Conservation (phyloP, 352 stramenopile species). For the Thraustochytrium striatum region DNA sequence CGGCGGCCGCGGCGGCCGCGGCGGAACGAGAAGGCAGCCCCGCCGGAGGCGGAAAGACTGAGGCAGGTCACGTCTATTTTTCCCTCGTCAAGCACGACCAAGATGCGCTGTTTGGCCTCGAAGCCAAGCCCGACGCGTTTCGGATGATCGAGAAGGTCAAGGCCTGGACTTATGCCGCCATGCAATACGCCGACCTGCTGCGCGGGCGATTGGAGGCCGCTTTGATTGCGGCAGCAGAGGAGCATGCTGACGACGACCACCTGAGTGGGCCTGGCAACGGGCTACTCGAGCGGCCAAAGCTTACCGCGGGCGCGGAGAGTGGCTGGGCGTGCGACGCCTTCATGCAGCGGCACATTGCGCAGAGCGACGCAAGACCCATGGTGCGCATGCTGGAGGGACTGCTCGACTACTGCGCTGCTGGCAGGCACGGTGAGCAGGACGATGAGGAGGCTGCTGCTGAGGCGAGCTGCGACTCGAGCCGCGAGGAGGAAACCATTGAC, state of each 20-base stretch:
- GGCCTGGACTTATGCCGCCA: background rate
- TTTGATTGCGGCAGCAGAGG: no score
- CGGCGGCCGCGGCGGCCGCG: no score
- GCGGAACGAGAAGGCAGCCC: no score
- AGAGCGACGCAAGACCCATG: background rate
- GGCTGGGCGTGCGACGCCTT: no score
- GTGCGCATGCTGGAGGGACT: background rate
- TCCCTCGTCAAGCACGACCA: conserved; percentile 23
- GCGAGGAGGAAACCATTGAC: background rate
- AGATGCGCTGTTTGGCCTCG: conserved; percentile 8
- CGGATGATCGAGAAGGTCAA: conserved; percentile 19
- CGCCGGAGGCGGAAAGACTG: background rate
- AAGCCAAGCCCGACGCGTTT: background rate
- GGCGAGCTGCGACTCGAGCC: background rate
- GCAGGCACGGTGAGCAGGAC: no score
- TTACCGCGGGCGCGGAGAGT: no score
- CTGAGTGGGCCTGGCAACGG: no score
- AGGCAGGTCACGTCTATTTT: background rate
- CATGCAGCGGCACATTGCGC: conserved; percentile 1
- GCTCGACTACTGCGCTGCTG: background rate
- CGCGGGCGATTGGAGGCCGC: background rate
- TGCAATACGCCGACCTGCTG: conserved; percentile 8
- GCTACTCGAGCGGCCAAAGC: no score
- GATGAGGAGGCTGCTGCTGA: background rate
- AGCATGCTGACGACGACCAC: no score